A percentile compares a stretch with the other conserved stretches of the same genome.
Conservation (phyloP, 2,329 filamentous ascomycete genomes). For the Daldinia sp. region DNA sequence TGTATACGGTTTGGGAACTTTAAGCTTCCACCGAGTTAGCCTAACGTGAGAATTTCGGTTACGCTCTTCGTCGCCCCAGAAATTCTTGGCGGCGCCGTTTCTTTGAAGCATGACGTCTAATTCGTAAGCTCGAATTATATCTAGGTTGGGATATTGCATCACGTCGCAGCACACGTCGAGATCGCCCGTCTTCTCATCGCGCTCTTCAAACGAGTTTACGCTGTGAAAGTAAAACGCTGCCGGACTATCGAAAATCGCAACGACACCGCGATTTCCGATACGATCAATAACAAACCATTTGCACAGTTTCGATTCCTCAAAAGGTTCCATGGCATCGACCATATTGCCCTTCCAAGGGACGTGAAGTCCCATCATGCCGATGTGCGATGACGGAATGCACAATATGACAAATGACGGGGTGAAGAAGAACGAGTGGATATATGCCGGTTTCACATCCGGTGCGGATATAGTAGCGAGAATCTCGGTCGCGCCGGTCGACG, state of each 20-base stretch:
- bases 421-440: constrained; percentile 86
- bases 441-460: constrained; percentile 67
- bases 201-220: constrained; percentile 80
- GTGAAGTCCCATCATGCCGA: constrained; percentile 67
- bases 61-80: constrained; percentile 57
- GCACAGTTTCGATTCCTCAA: constrained; percentile 66
- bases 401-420: constrained; percentile 78
- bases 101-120: constrained; percentile 74
- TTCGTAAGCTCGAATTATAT: constrained; percentile 76
- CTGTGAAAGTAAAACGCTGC: constrained; percentile 85
- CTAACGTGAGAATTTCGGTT: constrained; percentile 54
- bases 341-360: constrained; percentile 76
- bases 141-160: constrained; percentile 71
- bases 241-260: constrained; percentile 75
- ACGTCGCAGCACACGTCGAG: constrained; percentile 74
- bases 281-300: constrained; percentile 83
- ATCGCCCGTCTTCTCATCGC: constrained; percentile 52
- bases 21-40: constrained; percentile 61
- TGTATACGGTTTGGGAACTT: constrained; percentile 47
- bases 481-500: constrained; percentile 72
- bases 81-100: constrained; percentile 59
- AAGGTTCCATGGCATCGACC: constrained; percentile 74
- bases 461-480: constrained; percentile 76
- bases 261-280: constrained; percentile 68
- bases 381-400: constrained; percentile 76